Percentiles rank a stretch among this genome's conserved stretches.
These are phyloP conservation scores for Apiospora kogelbergensis DNA, from an alignment of 2,329 filamentous ascomycete species.

Conservation along the genomic window DNA sequence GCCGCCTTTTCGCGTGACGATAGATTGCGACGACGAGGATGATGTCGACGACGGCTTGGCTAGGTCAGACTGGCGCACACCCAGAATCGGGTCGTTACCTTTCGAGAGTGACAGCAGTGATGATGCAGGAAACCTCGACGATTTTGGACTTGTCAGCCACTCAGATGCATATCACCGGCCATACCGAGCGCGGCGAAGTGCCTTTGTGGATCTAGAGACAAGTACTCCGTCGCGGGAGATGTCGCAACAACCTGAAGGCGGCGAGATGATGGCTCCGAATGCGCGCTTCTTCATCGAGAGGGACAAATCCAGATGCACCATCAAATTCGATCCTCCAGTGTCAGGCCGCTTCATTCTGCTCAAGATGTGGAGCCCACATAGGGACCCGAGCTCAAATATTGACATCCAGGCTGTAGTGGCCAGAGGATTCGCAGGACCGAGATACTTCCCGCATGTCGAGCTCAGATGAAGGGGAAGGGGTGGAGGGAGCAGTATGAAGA, in stretches of 20 bases:
- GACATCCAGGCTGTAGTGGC: conserved; percentile 86
- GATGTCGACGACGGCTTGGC: conserved; percentile 44
- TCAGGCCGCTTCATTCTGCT: conserved; percentile 82
- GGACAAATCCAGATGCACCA: conserved; percentile 80
- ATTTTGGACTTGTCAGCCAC: conserved; percentile 30
- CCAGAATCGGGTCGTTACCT: conserved; percentile 53
- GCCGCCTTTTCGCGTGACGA: conserved; percentile 55
- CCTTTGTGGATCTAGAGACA: conserved; percentile 32
- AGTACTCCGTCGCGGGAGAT: conserved; percentile 49
- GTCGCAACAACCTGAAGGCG: conserved; percentile 55
- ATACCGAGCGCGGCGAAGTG: conserved; percentile 27
- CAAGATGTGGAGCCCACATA: conserved; percentile 83
- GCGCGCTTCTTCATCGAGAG: conserved; percentile 82
- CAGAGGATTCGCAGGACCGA: conserved; percentile 80
- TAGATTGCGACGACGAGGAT: conserved; percentile 62
- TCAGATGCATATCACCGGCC: conserved; percentile 28
- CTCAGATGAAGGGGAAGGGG: conserved; percentile 42
- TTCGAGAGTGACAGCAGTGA: conserved; percentile 51
- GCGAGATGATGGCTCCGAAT: conserved; percentile 67
- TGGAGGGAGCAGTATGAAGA: background rate
- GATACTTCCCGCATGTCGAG: conserved; percentile 75
- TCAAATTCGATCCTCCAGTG: conserved; percentile 80
- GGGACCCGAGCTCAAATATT: conserved; percentile 68
- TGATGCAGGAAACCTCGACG: conserved; percentile 34
- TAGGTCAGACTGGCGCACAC: conserved; percentile 38